These are phyloP conservation scores for Magnolia officinalis DNA, from an alignment of 164 flowering plant species.

Conservation along the genomic window DNA sequence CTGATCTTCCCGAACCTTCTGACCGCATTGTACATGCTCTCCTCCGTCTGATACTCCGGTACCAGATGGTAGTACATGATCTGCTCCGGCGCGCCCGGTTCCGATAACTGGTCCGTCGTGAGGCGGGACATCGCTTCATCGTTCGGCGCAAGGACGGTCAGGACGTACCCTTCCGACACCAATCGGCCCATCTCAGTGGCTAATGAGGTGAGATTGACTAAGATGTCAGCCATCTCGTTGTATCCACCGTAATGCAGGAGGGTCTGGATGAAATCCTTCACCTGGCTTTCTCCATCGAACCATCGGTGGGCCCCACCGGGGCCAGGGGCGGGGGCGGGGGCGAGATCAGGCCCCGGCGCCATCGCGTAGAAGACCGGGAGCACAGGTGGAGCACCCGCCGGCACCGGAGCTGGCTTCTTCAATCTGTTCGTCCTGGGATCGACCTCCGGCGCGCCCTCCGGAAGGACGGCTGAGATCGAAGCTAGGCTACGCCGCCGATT, in stretches of 20 bases:
- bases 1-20: constrained; percentile 63
- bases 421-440: constrained; percentile 73
- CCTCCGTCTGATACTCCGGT: constrained; percentile 87
- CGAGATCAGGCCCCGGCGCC: constrained; percentile 66
- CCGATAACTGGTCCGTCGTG: constrained; percentile 68
- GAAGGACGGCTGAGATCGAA: constrained; percentile 61
- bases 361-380: constrained; percentile 60
- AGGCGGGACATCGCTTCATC: constrained; percentile 84
- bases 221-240: constrained; percentile 77
- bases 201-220: constrained; percentile 63
- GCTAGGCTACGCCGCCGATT: constrained; percentile 55
- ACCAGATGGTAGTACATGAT: constrained; percentile 72
- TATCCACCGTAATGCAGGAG: constrained; percentile 75
- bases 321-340: constrained; percentile 81
- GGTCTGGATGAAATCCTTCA: constrained; percentile 73
- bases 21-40: constrained; percentile 88
- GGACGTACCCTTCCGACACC: constrained; percentile 69
- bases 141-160: constrained; percentile 73
- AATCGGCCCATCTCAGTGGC: constrained; percentile 71
- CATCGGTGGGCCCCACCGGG: constrained; percentile 62
- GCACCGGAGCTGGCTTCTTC: constrained; percentile 47
- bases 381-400: constrained; percentile 53
- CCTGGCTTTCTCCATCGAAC: constrained; percentile 64
- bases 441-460: constrained; percentile 71
- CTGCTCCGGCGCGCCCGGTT: constrained; percentile 78